Evolutionary conservation across 2,329 filamentous ascomycete genomes (phyloP), one percentile per base, ranked within the genome.

Genomic region (Fusarium poae): DNA sequence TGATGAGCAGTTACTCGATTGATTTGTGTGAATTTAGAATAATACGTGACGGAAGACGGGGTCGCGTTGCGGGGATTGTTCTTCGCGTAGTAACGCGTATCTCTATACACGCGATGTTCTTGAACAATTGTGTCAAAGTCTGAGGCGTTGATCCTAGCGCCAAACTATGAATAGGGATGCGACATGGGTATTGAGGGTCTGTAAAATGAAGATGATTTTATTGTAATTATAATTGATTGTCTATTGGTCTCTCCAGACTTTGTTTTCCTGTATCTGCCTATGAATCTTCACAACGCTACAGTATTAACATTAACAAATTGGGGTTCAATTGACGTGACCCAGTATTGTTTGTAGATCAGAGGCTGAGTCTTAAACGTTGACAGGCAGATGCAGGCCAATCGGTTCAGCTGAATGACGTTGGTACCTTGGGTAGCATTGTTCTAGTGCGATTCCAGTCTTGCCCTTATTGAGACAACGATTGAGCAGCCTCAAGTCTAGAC

Each of bases 141-240:
- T 30, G n/a, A 45, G 16, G 27, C 5, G 27, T 20, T 45, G n/a
- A 45, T 45, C 43, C 12, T 30, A 29, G 43, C 43, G 43, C 43
- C 10, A 45, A 45, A 30, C 43, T 30, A 45, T 45, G 43, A 45
- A 45, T 21, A 21, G 39, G 53, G 53, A 50, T 61, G 57, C 25
- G 39, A 50, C 56, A 62, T 46, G 66, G 62, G 30, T 55, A 46
- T 45, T 40, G 51, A 35, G 53, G 49, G 44, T 58, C 30, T 20
- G 35, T 70, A 44, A 63, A 55, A 58, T 67, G 49, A 67, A 49
- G 42, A 23, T 67, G 55, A 50, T 67, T 54, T 65, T 55, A 57
- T 52, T 67, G 39, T 54, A 50, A 48, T 43, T 29, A 27, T 46
- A 53, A 45, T 46, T 34, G 21, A 37, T 39, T 45, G 16, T 45